Conservation (phyloP, 441 rosid genomes). For the Pelargonium cotyledonis region DNA sequence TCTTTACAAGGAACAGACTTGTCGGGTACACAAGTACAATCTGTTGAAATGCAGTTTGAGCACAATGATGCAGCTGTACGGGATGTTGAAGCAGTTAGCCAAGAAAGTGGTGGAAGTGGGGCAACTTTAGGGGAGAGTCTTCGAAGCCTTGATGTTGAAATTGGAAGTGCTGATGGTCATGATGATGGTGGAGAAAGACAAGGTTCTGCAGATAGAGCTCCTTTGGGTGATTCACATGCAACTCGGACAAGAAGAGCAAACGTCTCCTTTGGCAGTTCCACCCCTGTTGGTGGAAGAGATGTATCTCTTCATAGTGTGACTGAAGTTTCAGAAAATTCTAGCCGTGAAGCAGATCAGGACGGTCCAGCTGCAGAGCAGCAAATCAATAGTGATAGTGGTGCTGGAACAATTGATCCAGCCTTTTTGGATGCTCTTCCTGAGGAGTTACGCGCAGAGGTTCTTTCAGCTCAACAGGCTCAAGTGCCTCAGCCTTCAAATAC, state of each 20-base stretch:
- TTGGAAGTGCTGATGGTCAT: conserved; percentile 99
- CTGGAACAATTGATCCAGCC: conserved; percentile 93
- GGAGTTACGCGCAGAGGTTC: conserved; percentile 97
- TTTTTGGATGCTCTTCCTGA: conserved; percentile 98
- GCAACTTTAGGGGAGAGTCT: conserved; percentile 99
- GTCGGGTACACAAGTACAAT: conserved; percentile 40
- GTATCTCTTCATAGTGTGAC: conserved; percentile 82
- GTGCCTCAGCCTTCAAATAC: conserved; percentile 73
- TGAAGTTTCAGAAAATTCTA: conserved; percentile 91
- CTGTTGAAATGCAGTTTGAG: conserved; percentile 91
- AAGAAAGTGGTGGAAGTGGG: conserved; percentile 97
- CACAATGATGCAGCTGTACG: conserved; percentile 76
- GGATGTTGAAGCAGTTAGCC: conserved; percentile 98
- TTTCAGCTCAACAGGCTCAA: conserved; percentile 89
- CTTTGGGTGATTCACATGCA: conserved; percentile 48
- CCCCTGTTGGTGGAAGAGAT: conserved; percentile 64
- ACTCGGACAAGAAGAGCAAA: conserved; percentile 67
- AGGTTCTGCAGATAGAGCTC: conserved; percentile 62
- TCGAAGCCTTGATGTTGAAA: conserved; percentile 96
- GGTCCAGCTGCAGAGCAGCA: conserved; percentile 64
- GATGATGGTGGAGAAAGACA: conserved; percentile 96
- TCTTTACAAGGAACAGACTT: conserved; percentile 34
- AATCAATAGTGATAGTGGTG: conserved; percentile 48
- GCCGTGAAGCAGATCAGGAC: conserved; percentile 86
- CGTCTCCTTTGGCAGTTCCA: conserved; percentile 50